Evolutionary conservation across 2,329 filamentous ascomycete genomes (phyloP).

Genomic region (Bipolaris zeicola): DNA sequence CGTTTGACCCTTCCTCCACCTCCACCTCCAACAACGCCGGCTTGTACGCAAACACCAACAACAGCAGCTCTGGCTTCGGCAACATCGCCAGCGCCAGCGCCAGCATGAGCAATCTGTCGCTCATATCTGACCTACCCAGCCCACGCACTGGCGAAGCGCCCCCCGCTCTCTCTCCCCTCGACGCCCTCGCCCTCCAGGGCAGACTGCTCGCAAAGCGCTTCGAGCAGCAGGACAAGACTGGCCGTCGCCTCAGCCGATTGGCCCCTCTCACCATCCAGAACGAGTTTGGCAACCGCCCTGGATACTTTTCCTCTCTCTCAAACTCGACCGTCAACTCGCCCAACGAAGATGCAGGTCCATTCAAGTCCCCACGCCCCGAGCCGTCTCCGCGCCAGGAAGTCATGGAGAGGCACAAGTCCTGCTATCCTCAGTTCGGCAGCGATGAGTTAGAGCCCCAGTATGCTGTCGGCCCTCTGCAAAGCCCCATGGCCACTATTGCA

Average conservation of each 20-base stretch:
- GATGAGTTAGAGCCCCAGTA: conserved; percentile 38
- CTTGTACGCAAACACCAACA: neutral
- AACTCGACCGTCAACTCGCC: conserved; percentile 59
- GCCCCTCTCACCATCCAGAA: conserved; percentile 83
- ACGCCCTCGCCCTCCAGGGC: conserved; percentile 93
- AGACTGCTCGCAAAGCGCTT: conserved; percentile 85
- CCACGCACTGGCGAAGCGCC: conserved; percentile 67
- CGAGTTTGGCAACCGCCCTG: conserved; percentile 77
- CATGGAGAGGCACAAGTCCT: conserved; percentile 43
- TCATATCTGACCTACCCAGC: conserved; percentile 51
- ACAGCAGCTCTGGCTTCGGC: conserved; percentile 13
- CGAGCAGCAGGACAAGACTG: conserved; percentile 72
- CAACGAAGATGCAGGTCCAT: conserved; percentile 52
- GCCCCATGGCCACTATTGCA: conserved; percentile 43
- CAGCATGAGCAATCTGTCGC: conserved; percentile 43
- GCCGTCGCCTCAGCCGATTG: conserved; percentile 81
- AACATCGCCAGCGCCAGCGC: conserved; percentile 29
- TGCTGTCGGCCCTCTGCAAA: conserved; percentile 37
- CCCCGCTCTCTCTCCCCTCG: conserved; percentile 88
- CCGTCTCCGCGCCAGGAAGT: conserved; percentile 37
- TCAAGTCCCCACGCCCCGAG: conserved; percentile 32
- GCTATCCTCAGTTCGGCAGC: conserved; percentile 44
- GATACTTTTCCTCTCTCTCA: conserved; percentile 79
- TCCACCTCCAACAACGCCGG: conserved; percentile 16
- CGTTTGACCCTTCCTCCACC: conserved; percentile 35